These are phyloP conservation scores for Panaeolus cyanescens DNA, from an alignment of 768 basidiomycete genomes.

Conservation along the genomic window DNA sequence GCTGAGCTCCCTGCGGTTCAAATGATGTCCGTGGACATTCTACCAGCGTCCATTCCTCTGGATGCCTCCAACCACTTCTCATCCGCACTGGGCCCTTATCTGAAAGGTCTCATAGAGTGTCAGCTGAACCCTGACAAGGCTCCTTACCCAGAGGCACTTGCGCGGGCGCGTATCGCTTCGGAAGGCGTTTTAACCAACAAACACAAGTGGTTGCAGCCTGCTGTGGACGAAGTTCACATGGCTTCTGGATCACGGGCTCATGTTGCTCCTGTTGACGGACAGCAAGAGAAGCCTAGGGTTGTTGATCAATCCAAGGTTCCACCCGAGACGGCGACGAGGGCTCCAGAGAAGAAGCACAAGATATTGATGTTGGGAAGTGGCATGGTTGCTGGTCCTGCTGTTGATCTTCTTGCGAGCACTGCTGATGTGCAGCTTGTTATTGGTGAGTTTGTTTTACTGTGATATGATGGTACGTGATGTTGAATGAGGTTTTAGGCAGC, in stretches of 20 bases:
- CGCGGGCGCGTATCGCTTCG: conserved; percentile 71
- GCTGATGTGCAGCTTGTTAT: conserved; percentile 70
- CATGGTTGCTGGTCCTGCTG: conserved; percentile 93
- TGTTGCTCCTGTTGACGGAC: not conserved
- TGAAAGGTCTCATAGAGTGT: conserved; percentile 54
- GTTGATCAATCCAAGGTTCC: not conserved
- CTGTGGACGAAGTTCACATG: conserved; percentile 46
- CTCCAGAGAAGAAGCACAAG: conserved; percentile 50
- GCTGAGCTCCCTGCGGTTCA: conserved; percentile 54
- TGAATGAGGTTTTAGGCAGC: conserved; percentile 54
- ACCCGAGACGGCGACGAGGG: not conserved
- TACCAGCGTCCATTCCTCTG: conserved; percentile 80
- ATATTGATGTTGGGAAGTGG: conserved; percentile 88
- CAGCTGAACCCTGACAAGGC: conserved; percentile 1
- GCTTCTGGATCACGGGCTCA: not conserved
- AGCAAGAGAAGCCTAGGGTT: not conserved
- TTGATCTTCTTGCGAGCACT: conserved; percentile 68
- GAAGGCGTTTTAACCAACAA: conserved; percentile 53
- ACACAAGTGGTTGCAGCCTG: conserved; percentile 60
- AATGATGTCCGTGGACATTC: conserved; percentile 90
- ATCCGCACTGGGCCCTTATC: conserved; percentile 62
- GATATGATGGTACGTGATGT: conserved; percentile 5
- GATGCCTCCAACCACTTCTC: conserved; percentile 85
- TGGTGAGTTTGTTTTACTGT: conserved; percentile 51
- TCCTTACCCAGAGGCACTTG: conserved; percentile 45